These are phyloP conservation scores for Prunus dulcis DNA, from an alignment of 306 rosid species.

Conservation along the genomic window DNA sequence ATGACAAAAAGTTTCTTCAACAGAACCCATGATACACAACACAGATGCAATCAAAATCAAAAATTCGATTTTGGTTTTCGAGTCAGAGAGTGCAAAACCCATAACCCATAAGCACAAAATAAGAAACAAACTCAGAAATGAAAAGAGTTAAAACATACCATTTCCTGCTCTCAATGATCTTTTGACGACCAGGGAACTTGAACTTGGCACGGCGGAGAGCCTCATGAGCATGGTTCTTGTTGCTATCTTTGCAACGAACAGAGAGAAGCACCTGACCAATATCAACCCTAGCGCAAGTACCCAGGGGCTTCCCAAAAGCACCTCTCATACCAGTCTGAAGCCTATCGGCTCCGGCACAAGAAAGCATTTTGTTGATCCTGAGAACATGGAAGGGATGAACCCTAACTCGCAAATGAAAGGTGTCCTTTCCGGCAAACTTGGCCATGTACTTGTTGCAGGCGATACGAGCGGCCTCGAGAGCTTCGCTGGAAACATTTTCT, in stretches of 20 bases:
- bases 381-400: constrained; percentile 87
- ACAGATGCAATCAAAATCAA: background rate
- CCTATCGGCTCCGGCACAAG: constrained; percentile 93
- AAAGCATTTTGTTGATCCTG: constrained; percentile 84
- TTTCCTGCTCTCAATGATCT: constrained; percentile 75
- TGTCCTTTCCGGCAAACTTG: constrained; percentile 68
- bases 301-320: constrained; percentile 82
- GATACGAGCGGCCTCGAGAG: constrained; percentile 73
- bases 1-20: background rate
- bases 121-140: background rate
- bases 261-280: constrained; percentile 78
- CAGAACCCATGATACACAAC: background rate
- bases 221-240: constrained; percentile 59
- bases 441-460: constrained; percentile 84
- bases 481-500: constrained; percentile 80
- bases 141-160: constrained; percentile 35
- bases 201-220: constrained; percentile 80
- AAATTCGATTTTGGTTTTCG: background rate
- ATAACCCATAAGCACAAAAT: background rate
- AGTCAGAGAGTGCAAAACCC: background rate
- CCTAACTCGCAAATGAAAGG: constrained; percentile 75
- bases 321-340: constrained; percentile 91
- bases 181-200: constrained; percentile 73
- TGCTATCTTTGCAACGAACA: constrained; percentile 62
- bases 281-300: constrained; percentile 71